Conservation (phyloP, 768 basidiomycete genomes). For the Guyanaporus albipodus region DNA sequence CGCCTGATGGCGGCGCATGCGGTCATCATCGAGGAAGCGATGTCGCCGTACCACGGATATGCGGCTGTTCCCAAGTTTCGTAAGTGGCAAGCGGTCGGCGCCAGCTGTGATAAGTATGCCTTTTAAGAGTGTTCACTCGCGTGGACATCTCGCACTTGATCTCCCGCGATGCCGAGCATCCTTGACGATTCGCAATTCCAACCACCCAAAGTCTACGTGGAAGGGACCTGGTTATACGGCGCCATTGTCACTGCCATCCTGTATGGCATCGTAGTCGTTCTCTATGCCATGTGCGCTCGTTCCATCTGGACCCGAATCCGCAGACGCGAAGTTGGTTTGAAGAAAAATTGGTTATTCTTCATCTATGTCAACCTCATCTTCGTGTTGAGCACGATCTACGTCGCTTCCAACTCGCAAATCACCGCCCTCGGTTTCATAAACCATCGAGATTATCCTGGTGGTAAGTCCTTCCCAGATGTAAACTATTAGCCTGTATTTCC, state of each 20-base stretch:
- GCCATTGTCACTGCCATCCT: slow-evolving; percentile 26
- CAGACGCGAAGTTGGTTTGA: slow-evolving; percentile 1
- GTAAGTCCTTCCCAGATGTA: slow-evolving; percentile 7
- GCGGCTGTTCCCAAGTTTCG: too few species aligned
- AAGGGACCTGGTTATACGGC: slow-evolving; percentile 30
- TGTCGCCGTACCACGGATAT: too few species aligned
- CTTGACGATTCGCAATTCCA: slow-evolving; percentile 9
- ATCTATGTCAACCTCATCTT: slow-evolving; percentile 29
- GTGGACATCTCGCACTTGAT: too few species aligned
- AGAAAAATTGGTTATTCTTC: slow-evolving; percentile 26
- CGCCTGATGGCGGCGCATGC: too few species aligned
- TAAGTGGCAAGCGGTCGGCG: too few species aligned
- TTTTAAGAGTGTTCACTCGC: too few species aligned
- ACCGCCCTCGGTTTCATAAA: slow-evolving; percentile 30
- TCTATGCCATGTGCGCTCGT: slow-evolving; percentile 24
- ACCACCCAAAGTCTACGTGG: slow-evolving; percentile 17
- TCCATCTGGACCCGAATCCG: slow-evolving; percentile 27
- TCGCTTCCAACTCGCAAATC: slow-evolving; percentile 19
- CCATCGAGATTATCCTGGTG: slow-evolving; percentile 31
- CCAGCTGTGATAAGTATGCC: too few species aligned
- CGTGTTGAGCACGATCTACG: slow-evolving; percentile 27
- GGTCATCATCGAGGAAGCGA: too few species aligned
- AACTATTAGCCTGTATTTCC: not conserved
- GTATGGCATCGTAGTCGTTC: slow-evolving; percentile 27
- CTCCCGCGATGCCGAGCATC: slow-evolving; percentile 15